Percentiles rank a stretch among this genome's conserved stretches.
Conservation (phyloP, 108 stramenopile genomes). For the Skeletonema costatum region DNA sequence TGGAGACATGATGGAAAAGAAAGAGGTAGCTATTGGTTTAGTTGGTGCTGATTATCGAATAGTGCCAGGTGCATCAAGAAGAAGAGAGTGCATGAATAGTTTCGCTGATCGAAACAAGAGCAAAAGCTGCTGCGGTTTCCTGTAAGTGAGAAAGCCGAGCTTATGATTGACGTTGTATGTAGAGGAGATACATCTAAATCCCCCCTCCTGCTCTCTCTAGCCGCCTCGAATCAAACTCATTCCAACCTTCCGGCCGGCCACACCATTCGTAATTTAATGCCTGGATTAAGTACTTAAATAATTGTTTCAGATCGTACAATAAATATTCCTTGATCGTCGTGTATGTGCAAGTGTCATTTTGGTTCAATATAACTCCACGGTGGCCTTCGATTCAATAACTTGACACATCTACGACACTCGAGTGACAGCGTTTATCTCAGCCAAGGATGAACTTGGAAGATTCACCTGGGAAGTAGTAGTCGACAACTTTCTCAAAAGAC, state of each 20-base stretch:
- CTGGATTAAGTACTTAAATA: neutral
- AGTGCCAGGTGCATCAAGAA: neutral
- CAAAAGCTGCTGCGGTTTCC: no score
- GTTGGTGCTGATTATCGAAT: neutral
- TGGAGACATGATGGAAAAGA: neutral
- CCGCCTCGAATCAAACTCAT: no score
- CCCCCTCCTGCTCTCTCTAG: no score
- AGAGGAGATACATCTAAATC: no score
- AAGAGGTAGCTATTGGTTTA: neutral
- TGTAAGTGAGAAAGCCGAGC: no score
- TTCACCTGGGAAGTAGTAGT: neutral
- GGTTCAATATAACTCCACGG: no score
- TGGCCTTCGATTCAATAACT: neutral
- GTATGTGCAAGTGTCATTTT: neutral
- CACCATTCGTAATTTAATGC: no score
- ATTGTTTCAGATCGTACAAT: neutral
- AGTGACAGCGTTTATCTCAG: neutral
- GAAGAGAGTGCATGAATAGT: no score
- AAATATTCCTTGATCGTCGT: neutral
- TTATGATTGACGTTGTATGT: no score
- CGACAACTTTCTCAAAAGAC: neutral
- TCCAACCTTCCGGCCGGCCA: no score
- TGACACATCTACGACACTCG: neutral
- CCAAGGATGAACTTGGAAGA: conserved; percentile 1
- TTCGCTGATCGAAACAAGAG: no score